phyloP scores from a whole-genome alignment of 78 protist genomes.

The Pelomyxa schiedti region DNA sequence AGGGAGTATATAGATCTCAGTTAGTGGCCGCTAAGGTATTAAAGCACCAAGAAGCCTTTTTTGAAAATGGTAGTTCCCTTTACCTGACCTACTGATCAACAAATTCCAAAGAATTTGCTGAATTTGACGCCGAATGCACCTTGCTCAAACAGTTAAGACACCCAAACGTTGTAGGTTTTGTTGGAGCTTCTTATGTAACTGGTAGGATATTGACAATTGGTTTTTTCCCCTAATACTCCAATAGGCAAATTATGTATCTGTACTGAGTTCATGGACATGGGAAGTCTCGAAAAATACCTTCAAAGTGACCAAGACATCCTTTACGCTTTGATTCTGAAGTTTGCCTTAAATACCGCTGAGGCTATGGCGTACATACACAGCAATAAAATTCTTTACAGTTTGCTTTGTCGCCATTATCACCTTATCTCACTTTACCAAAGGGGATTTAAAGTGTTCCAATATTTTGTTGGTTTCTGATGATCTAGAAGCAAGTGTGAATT shows the following conservation, averaged over 20 bases:
- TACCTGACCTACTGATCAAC: too few relatives aligned
- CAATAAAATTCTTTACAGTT: background rate
- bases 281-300: background rate
- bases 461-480: background rate
- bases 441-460: background rate
- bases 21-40: background rate
- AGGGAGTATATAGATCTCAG: background rate
- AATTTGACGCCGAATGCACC: background rate
- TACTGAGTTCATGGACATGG: background rate
- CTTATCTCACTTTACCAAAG: background rate
- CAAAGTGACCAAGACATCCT: background rate
- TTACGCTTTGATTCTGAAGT: background rate
- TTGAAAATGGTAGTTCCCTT: too few relatives aligned
- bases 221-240: too few relatives aligned
- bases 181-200: background rate
- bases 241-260: background rate
- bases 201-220: too few relatives aligned
- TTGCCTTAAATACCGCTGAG: background rate
- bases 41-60: background rate
- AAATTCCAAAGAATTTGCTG: background rate
- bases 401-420: background rate
- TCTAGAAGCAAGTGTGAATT: background rate
- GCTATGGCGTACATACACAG: background rate
- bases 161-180: background rate
- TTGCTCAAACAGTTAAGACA: background rate